Evolutionary conservation across 1,284 basidiomycete species (phyloP).

Genomic region (Apiotrichum domesticum): DNA sequence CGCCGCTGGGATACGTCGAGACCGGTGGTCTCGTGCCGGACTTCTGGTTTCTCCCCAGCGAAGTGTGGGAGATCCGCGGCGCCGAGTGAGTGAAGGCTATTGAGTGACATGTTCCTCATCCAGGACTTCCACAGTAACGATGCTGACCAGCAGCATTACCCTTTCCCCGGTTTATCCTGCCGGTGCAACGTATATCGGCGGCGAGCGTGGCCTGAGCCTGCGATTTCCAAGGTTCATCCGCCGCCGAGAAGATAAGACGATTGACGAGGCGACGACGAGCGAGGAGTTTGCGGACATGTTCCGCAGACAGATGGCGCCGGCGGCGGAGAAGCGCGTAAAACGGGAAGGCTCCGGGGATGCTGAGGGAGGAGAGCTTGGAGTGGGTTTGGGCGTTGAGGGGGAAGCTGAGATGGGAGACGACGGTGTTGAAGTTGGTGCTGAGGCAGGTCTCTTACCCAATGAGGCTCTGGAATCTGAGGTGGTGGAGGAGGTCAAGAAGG

Average conservation of each 20-base stretch:
- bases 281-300: conserved; percentile 63
- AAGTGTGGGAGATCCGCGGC: conserved; percentile 88
- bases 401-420: too few relatives aligned
- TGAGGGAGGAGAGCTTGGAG: too few relatives aligned
- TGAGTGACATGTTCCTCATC: too few relatives aligned
- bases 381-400: too few relatives aligned
- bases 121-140: too few relatives aligned
- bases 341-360: too few relatives aligned
- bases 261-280: conserved; percentile 52
- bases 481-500: too few relatives aligned
- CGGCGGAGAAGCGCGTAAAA: neutral
- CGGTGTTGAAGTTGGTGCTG: too few relatives aligned
- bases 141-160: conserved; percentile 58
- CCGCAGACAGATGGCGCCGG: conserved; percentile 52
- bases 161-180: conserved; percentile 82
- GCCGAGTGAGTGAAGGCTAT: conserved; percentile 59
- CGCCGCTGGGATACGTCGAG: conserved; percentile 61
- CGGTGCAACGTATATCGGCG: conserved; percentile 62
- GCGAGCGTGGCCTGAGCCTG: conserved; percentile 65
- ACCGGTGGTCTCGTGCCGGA: conserved; percentile 70
- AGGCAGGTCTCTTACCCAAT: too few relatives aligned
- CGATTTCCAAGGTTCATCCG: conserved; percentile 52
- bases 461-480: too few relatives aligned
- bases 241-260: conserved; percentile 53
- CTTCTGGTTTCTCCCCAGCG: conserved; percentile 75